phyloP scores from a whole-genome alignment of 805 yeast genomes.

The Suhomyces sp. region DNA sequence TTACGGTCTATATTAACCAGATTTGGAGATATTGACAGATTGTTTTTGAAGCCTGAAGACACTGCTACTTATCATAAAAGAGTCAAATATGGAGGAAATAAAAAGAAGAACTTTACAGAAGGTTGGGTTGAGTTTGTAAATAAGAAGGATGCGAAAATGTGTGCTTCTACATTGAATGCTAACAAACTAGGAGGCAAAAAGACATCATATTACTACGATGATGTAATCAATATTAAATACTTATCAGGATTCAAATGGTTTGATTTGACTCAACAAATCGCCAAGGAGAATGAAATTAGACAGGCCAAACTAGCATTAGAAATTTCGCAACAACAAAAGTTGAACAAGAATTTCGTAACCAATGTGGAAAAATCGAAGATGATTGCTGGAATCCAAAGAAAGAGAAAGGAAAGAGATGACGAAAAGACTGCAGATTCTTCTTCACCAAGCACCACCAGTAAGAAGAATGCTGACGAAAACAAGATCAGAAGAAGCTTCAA shows the following conservation, averaged over 20 bases:
- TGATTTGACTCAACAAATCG: conserved; percentile 89
- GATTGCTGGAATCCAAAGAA: conserved; percentile 63
- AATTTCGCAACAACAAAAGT: conserved; percentile 80
- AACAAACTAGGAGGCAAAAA: conserved; percentile 90
- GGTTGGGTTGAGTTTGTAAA: conserved; percentile 94
- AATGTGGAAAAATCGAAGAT: conserved; percentile 86
- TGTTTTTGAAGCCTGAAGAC: conserved; percentile 86
- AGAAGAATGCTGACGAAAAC: conserved; percentile 22
- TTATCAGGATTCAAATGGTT: conserved; percentile 93
- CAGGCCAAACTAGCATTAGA: conserved; percentile 87
- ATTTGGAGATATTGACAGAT: conserved; percentile 86
- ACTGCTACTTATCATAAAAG: conserved; percentile 61
- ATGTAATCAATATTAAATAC: conserved; percentile 86
- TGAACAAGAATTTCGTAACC: conserved; percentile 78
- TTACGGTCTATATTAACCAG: conserved; percentile 74
- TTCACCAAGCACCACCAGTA: conserved; percentile 24
- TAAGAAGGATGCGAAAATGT: conserved; percentile 84
- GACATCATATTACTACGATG: conserved; percentile 88
- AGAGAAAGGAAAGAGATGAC: conserved; percentile 34
- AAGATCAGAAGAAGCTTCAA: conserved; percentile 59
- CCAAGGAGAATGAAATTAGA: conserved; percentile 83
- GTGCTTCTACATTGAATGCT: conserved; percentile 84
- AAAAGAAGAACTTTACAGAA: conserved; percentile 81
- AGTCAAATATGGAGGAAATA: conserved; percentile 87
- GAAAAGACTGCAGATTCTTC: conserved; percentile 1